Evolutionary conservation across 2,329 filamentous ascomycete genomes (phyloP), one percentile per base, ranked within the genome.

Genomic region (Colletotrichum sp.): DNA sequence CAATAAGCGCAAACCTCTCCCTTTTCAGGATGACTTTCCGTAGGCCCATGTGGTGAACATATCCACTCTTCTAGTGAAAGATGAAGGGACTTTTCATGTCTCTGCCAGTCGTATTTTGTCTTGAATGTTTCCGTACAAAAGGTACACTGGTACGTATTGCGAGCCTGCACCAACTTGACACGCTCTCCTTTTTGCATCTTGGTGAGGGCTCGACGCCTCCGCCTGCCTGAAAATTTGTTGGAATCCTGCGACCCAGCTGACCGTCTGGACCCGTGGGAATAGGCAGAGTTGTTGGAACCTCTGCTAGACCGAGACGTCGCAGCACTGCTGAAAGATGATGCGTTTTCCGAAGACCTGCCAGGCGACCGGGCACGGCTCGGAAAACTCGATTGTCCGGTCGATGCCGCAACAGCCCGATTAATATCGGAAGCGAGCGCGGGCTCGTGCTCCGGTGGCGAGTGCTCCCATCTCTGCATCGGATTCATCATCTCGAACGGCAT

Each of bases 81-180:
- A 80, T 83, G 89, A 68, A 85, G 84, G 68, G 86, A 85, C 57
- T 85, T 86, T 72, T 91, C 90, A 75, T 91, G 90, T 24, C 90
- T 83, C 44, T 86, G 85, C 87, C 87, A 88, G 26, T 87, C 86
- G 66, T 88, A 84, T 16, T 87, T 88, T 0, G 84, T 84, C 65
- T 84, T 85, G 78, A 88, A 88, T 0, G 84, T 85, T 60, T 88
- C 86, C 0, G 86, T 86, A 70, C 87, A 88, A 63, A 88, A 88
- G 0, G 87, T 88, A 72, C 87, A 88, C 64, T 88, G 87, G n/a
- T 83, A 84, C 3, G 78, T 73, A 18, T 71, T 70, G 8, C 64
- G 44, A 9, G 65, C 52, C 15, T 44, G 57, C n/a, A 66, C 36
- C 36, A 76, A 34, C n/a, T 57, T 60, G 5, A 28, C 5, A 22